These are phyloP conservation scores for Suillus weaverae DNA, from an alignment of 768 basidiomycete genomes.

Conservation along the genomic window DNA sequence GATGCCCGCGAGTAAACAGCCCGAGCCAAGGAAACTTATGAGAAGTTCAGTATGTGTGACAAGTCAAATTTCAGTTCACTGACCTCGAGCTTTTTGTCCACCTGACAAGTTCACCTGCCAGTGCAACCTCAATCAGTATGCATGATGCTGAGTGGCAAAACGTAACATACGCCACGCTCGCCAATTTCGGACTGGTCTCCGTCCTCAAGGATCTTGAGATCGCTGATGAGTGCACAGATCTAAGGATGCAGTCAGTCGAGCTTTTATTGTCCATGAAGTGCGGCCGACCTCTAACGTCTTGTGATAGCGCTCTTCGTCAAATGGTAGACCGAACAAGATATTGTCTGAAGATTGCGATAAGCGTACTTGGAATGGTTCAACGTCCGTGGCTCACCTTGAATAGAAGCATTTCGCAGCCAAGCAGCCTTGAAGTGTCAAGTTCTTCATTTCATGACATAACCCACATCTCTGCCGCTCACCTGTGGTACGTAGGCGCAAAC, in stretches of 20 bases:
- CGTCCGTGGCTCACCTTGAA: conserved; percentile 38
- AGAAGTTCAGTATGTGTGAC: not conserved
- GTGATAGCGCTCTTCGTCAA: conserved; percentile 69
- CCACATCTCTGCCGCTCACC: conserved; percentile 36
- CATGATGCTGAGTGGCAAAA: not conserved
- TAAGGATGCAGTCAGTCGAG: not conserved
- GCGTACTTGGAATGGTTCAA: not conserved
- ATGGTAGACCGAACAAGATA: conserved; percentile 80
- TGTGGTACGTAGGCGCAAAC: conserved; percentile 89
- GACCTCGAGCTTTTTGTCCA: conserved; percentile 69
- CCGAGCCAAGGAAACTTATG: conserved; percentile 68
- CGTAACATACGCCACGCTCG: conserved; percentile 66
- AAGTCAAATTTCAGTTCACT: not conserved
- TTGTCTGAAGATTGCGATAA: conserved; percentile 42
- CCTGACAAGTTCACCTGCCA: conserved; percentile 39
- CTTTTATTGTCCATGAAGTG: not conserved
- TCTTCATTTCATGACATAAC: conserved; percentile 41
- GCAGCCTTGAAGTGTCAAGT: conserved; percentile 41
- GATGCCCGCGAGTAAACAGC: conserved; percentile 90
- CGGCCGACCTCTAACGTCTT: conserved; percentile 66
- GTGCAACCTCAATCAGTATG: not conserved
- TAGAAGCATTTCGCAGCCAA: conserved; percentile 76
- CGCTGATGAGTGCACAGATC: conserved; percentile 62
- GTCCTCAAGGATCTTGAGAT: conserved; percentile 82
- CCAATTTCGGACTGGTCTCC: conserved; percentile 88